Percentiles rank a stretch among this genome's conserved stretches.
These are phyloP conservation scores for Metschnikowia bowlesiae DNA, from an alignment of 805 yeast species.

Conservation along the genomic window DNA sequence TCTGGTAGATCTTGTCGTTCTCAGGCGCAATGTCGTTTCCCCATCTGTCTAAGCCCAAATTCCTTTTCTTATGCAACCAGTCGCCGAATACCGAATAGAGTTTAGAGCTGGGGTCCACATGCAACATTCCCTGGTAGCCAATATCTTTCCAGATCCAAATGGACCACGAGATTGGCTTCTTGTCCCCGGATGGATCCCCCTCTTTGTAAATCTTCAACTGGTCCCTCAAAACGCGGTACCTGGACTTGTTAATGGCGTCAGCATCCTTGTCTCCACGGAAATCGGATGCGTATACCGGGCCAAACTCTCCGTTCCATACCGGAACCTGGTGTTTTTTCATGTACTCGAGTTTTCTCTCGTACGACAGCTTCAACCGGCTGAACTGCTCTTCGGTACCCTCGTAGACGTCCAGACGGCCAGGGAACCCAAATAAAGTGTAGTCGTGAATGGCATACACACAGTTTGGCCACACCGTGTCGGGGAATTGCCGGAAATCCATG, in stretches of 20 bases:
- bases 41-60: slow-evolving; percentile 47
- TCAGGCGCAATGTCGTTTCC: slow-evolving; percentile 44
- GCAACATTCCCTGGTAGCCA: slow-evolving; percentile 48
- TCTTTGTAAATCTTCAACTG: slow-evolving; percentile 41
- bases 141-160: slow-evolving; percentile 53
- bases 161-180: slow-evolving; percentile 44
- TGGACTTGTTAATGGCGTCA: slow-evolving; percentile 33
- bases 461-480: slow-evolving; percentile 35
- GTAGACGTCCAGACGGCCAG: slow-evolving; percentile 31
- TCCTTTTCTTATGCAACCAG: slow-evolving; percentile 40
- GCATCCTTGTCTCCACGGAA: slow-evolving; percentile 39
- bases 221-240: slow-evolving; percentile 42
- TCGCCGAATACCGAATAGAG: slow-evolving; percentile 41
- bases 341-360: slow-evolving; percentile 41
- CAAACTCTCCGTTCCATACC: slow-evolving; percentile 53
- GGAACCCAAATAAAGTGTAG: slow-evolving; percentile 44
- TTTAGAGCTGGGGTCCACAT: slow-evolving; percentile 41
- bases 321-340: slow-evolving; percentile 40
- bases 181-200: slow-evolving; percentile 49
- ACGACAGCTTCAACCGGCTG: slow-evolving; percentile 33
- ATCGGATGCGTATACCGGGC: slow-evolving; percentile 45
- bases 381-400: slow-evolving; percentile 32
- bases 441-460: slow-evolving; percentile 51
- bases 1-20: slow-evolving; percentile 32
- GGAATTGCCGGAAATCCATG: slow-evolving; percentile 47